These are phyloP conservation scores for Trifolium subterraneum DNA, from an alignment of 306 rosid genomes.

Conservation along the genomic window DNA sequence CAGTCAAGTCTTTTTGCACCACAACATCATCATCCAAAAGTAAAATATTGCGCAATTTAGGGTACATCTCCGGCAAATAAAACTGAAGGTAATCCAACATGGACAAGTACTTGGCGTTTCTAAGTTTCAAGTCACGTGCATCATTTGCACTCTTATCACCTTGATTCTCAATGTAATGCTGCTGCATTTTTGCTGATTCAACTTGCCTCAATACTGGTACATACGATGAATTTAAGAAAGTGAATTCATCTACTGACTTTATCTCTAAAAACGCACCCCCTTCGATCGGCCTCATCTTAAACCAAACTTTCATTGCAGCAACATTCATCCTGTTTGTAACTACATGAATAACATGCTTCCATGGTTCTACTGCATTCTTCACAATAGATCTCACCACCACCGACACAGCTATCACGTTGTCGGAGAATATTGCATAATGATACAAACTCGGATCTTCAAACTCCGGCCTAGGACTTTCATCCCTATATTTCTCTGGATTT, in stretches of 20 bases:
- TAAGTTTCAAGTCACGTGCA: constrained; percentile 53
- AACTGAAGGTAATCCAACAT: constrained; percentile 86
- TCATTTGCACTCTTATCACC: constrained; percentile 64
- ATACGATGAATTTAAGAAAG: constrained; percentile 83
- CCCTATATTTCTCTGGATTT: constrained; percentile 80
- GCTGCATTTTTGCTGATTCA: constrained; percentile 63
- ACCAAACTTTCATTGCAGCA: constrained; percentile 99
- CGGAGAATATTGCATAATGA: constrained; percentile 95
- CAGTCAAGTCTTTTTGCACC: constrained; percentile 92
- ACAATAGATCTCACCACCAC: constrained; percentile 94
- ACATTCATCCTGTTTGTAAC: constrained; percentile 96
- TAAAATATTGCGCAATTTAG: constrained; percentile 78
- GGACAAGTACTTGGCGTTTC: constrained; percentile 65
- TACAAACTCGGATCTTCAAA: constrained; percentile 90
- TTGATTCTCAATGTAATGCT: constrained; percentile 57
- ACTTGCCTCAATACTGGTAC: constrained; percentile 80
- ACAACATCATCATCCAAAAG: constrained; percentile 93
- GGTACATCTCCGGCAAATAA: constrained; percentile 96
- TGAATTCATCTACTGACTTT: constrained; percentile 82
- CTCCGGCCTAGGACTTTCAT: constrained; percentile 74
- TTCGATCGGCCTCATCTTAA: constrained; percentile 91
- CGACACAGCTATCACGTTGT: constrained; percentile 90
- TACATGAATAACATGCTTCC: constrained; percentile 93
- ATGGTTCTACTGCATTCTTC: constrained; percentile 86
- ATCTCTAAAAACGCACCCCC: constrained; percentile 86